A percentile compares a stretch with the other conserved stretches of the same genome.
Evolutionary conservation across 202 grass and related monocot species (phyloP).

Genomic region (Saccharum hybrid): DNA sequence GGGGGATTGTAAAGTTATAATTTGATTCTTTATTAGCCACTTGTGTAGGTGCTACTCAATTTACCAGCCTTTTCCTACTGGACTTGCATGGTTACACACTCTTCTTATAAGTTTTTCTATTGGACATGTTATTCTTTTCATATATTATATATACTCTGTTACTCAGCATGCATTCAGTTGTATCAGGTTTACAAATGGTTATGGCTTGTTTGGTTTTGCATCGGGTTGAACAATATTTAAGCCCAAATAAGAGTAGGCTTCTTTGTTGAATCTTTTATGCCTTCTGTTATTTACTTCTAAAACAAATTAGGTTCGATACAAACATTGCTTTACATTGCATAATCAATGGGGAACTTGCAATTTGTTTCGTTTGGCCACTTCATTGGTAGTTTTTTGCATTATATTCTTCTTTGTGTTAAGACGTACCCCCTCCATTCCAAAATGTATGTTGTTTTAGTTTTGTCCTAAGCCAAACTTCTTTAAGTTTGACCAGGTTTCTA

Average conservation of each 20-base stretch:
- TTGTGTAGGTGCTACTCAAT: neutral
- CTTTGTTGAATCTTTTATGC: neutral
- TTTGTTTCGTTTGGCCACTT: constrained; percentile 7
- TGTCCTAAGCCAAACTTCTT: neutral
- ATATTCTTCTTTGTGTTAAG: neutral
- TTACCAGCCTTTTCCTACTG: neutral
- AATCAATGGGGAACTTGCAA: neutral
- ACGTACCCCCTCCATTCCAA: neutral
- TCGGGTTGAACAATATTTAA: constrained; percentile 1
- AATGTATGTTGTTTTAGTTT: neutral
- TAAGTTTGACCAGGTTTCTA: neutral
- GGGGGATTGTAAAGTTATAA: neutral
- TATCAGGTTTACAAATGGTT: neutral
- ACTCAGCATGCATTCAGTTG: neutral
- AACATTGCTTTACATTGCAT: constrained; percentile 23
- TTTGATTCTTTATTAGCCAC: neutral
- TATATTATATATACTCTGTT: constrained; percentile 4
- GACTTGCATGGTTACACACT: neutral
- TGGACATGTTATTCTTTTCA: neutral
- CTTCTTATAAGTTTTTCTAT: constrained; percentile 7
- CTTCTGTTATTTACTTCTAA: constrained; percentile 15
- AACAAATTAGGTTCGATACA: neutral
- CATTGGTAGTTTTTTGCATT: neutral
- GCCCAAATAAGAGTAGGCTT: neutral
- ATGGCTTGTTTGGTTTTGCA: neutral